phyloP scores from a whole-genome alignment of 257 asterid genomes.

The Primulina huaijiensis region DNA sequence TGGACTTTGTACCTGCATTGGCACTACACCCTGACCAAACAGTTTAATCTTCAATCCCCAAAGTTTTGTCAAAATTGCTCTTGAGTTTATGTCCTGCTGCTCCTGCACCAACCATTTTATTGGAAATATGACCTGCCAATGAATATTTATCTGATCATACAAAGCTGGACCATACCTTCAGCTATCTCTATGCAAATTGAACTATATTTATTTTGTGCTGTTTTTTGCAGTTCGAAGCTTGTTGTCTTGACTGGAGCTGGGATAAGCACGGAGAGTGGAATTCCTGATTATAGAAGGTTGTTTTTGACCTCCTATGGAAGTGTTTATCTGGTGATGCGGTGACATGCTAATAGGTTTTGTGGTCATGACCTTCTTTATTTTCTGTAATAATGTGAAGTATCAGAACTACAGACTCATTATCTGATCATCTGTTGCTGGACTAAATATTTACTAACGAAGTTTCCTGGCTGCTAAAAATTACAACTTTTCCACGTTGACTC shows the following conservation, averaged over 20 bases:
- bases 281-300: conserved; percentile 96
- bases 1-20: no score
- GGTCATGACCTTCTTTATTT: conserved; percentile 4
- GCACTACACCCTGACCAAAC: no score
- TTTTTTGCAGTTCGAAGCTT: conserved; percentile 66
- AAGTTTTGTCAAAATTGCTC: conserved; percentile 11
- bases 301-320: conserved; percentile 10
- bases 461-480: neutral
- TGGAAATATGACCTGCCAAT: neutral
- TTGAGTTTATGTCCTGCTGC: neutral
- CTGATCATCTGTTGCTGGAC: neutral
- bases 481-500: neutral
- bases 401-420: no score
- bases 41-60: neutral
- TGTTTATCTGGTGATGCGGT: conserved; percentile 9
- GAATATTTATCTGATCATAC: neutral
- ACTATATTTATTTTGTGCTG: conserved; percentile 2
- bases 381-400: neutral
- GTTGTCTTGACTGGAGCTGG: conserved; percentile 94
- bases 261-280: conserved; percentile 95
- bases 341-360: neutral
- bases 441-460: neutral
- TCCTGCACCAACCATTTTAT: neutral
- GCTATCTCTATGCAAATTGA: conserved; percentile 5
- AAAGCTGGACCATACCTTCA: neutral